Base-by-base conservation (phyloP, 108 stramenopile species). In the Thalassiosira profunda region DNA sequence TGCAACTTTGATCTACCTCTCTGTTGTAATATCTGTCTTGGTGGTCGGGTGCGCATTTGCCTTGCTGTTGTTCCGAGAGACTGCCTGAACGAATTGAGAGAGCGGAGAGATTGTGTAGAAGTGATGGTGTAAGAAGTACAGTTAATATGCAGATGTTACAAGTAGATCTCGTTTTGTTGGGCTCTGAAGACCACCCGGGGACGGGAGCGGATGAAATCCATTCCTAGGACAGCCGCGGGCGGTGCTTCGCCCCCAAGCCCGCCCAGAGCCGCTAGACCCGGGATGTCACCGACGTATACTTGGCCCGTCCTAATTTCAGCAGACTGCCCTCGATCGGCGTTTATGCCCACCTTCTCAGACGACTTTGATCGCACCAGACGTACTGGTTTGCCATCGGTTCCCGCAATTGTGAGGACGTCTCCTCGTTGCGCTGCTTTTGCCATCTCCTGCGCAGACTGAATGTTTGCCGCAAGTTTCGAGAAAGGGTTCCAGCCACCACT, bases 241-340 rank as follows among this genome's bases (percentile, higher is more conserved):
- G 91, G 83, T 23, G 73, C 73, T 4, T 85, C 83, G 2, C 73
- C 85, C 20, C 83, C 86, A 18, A 87, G 36, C 21, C 86, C 87
- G 48, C 80, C 80, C 56, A 93, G 33, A 1, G 91, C 91, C 23
- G 86, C 75, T 29, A 93, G 53, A 0, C 91, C 91, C 23, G 91
- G 91, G 17, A 93, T 66, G 59, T 93, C 82, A 33, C 91, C 91
- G 40, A 93, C 85, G 57, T 65, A 92, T 0, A 87, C 37, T n/a
- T 55, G 23, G 10, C 40, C 36, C 11, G 28, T 20, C 31, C 36
- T 25, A 10, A 58, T 33, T 25, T 46, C 26, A 2, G 7, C 5
- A 9, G 15, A 52, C 21, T 47, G 25, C 47, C 36, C 24, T 6
- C 53, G 59, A 28, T 74, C 40, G 24, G 72, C 55, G n/a, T 17